phyloP scores from a whole-genome alignment of 768 basidiomycete genomes.

The Gloeostereum incarnatum region DNA sequence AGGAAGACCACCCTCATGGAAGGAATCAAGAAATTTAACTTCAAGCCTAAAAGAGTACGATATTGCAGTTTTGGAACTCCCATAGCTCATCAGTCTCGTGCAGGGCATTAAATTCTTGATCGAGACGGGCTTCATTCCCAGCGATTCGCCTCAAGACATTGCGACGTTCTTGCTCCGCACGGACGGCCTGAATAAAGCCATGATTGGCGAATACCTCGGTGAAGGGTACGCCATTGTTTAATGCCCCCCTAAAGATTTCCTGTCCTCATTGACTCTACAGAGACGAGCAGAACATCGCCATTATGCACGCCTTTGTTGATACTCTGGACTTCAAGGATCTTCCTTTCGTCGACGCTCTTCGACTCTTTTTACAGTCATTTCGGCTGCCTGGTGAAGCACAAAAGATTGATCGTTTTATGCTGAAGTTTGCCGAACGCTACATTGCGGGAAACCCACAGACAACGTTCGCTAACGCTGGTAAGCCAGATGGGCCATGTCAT shows the following conservation, averaged over 20 bases:
- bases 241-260: constrained; percentile 2
- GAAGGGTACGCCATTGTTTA: constrained; percentile 63
- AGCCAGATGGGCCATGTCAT: constrained; percentile 14
- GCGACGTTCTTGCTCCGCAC: constrained; percentile 80
- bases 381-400: constrained; percentile 95
- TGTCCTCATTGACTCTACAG: constrained; percentile 28
- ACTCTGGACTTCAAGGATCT: constrained; percentile 76
- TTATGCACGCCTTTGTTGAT: constrained; percentile 98
- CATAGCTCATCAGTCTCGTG: constrained; percentile 2
- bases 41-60: constrained; percentile 91
- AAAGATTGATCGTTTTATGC: constrained; percentile 98
- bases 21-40: constrained; percentile 96
- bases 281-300: constrained; percentile 81
- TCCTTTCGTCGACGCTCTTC: constrained; percentile 83
- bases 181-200: constrained; percentile 89
- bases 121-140: constrained; percentile 80
- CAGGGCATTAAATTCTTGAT: constrained; percentile 87
- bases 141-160: constrained; percentile 63
- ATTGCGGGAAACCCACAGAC: constrained; percentile 82
- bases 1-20: constrained; percentile 92
- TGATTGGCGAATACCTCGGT: constrained; percentile 97
- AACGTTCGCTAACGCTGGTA: constrained; percentile 90
- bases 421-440: constrained; percentile 97
- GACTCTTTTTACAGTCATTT: constrained; percentile 89
- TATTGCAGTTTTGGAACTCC: neutral